Conservation (phyloP, 345 rosid species). For the Eutrema yunnanense region DNA sequence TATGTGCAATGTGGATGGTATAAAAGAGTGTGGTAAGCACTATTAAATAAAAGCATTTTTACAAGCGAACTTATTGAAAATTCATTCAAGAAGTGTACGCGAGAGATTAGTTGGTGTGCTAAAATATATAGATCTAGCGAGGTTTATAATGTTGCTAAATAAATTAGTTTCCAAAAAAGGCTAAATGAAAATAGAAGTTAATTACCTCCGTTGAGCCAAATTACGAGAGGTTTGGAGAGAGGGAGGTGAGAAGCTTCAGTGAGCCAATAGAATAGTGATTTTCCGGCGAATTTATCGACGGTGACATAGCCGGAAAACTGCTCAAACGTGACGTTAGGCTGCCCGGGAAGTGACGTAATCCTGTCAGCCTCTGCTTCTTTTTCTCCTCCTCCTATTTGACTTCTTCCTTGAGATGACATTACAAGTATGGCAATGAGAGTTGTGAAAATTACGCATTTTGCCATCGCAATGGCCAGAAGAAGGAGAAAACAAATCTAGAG, state of each 20-base stretch:
- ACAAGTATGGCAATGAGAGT: conserved; percentile 19
- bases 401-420: conserved; percentile 21
- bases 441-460: conserved; percentile 25
- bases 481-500: neutral
- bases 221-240: conserved; percentile 63
- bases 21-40: neutral
- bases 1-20: too few relatives aligned
- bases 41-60: neutral
- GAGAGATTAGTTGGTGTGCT: neutral
- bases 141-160: neutral
- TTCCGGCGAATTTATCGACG: conserved; percentile 54
- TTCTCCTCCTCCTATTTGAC: neutral
- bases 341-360: conserved; percentile 84
- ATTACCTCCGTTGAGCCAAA: conserved; percentile 98
- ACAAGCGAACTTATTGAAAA: neutral
- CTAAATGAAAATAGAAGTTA: neutral
- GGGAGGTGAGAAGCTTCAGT: conserved; percentile 61
- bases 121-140: neutral
- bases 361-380: conserved; percentile 61
- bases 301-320: conserved; percentile 94
- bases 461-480: conserved; percentile 28
- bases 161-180: neutral
- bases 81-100: neutral
- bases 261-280: conserved; percentile 97
- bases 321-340: conserved; percentile 75